These are phyloP conservation scores for Arthrobotrys conoides DNA, from an alignment of 2,329 filamentous ascomycete species.

Conservation along the genomic window DNA sequence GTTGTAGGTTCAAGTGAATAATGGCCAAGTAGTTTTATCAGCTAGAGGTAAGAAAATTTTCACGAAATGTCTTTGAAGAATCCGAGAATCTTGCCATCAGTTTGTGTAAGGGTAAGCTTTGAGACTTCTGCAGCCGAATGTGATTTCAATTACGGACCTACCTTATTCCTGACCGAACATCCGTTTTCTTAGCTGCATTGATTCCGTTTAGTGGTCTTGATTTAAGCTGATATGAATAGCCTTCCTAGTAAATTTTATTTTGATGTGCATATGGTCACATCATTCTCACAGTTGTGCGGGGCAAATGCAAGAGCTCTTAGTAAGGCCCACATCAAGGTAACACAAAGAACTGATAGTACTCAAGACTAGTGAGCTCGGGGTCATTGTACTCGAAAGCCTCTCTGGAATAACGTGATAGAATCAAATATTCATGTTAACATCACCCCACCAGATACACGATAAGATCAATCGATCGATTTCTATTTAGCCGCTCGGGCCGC, in stretches of 20 bases:
- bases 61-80: too few relatives aligned
- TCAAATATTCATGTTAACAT: neutral
- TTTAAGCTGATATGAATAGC: neutral
- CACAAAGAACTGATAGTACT: neutral
- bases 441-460: slow-evolving; percentile 2
- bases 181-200: neutral
- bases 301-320: neutral
- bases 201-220: neutral
- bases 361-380: neutral
- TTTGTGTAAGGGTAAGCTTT: neutral
- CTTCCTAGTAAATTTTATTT: neutral
- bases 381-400: neutral
- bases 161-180: too few relatives aligned
- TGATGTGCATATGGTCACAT: neutral
- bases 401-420: neutral
- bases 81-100: neutral
- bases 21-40: neutral
- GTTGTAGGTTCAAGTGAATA: neutral
- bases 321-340: neutral
- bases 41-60: too few relatives aligned
- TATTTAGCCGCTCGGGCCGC: neutral
- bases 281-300: neutral
- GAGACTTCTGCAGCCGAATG: neutral
- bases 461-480: neutral
- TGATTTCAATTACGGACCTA: neutral